These are phyloP conservation scores for Phylloporus scabripes DNA, from an alignment of 768 basidiomycete genomes.

Conservation along the genomic window DNA sequence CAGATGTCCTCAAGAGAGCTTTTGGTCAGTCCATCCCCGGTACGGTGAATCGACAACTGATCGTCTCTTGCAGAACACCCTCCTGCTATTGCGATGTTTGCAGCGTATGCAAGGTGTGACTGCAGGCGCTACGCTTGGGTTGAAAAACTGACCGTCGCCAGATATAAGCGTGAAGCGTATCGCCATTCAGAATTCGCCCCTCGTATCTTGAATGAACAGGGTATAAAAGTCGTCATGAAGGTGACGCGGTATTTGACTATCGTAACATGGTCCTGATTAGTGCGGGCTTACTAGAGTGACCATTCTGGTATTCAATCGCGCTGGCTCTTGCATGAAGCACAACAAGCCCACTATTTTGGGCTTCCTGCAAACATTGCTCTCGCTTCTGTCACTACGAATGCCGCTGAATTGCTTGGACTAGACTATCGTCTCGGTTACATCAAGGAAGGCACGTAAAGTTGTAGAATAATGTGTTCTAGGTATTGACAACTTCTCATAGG, in stretches of 20 bases:
- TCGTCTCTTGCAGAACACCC: slow-evolving; percentile 33
- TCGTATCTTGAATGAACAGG: slow-evolving; percentile 45
- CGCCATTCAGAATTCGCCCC: slow-evolving; percentile 55
- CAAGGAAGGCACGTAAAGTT: slow-evolving; percentile 41
- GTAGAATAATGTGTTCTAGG: background rate
- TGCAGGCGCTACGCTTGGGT: background rate
- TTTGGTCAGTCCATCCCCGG: slow-evolving; percentile 39
- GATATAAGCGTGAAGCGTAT: slow-evolving; percentile 56
- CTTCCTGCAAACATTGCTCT: slow-evolving; percentile 66
- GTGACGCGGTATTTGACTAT: slow-evolving; percentile 16
- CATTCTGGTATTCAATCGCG: slow-evolving; percentile 64
- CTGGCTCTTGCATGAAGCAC: slow-evolving; percentile 77
- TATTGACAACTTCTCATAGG: slow-evolving; percentile 32
- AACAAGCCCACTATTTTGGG: slow-evolving; percentile 79
- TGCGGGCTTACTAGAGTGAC: slow-evolving; percentile 50
- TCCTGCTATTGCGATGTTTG: slow-evolving; percentile 71
- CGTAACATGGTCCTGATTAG: background rate
- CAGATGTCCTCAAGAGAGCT: slow-evolving; percentile 62
- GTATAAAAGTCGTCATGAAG: slow-evolving; percentile 50
- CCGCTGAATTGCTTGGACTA: slow-evolving; percentile 72
- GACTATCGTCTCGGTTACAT: slow-evolving; percentile 78
- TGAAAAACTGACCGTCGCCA: background rate
- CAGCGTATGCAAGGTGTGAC: slow-evolving; percentile 42
- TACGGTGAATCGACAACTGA: background rate
- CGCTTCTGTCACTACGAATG: slow-evolving; percentile 64